phyloP scores from a whole-genome alignment of 2,329 filamentous ascomycete species.

The Dactylonectria macrodidyma region DNA sequence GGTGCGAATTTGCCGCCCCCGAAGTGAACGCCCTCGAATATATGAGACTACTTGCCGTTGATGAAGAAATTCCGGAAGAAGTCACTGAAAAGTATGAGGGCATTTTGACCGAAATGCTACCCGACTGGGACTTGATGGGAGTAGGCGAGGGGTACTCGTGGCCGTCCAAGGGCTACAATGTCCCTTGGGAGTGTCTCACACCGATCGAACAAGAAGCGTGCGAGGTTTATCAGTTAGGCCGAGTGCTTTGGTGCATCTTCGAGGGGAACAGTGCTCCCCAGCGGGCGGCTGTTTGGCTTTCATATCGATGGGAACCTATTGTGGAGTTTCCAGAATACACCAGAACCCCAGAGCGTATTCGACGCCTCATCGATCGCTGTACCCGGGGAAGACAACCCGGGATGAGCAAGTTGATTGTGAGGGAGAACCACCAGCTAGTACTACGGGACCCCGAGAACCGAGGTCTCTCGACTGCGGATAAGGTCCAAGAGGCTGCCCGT shows the following conservation, averaged over 20 bases:
- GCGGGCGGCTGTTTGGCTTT: constrained; percentile 70
- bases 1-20: constrained; percentile 73
- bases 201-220: constrained; percentile 68
- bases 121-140: constrained; percentile 60
- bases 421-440: constrained; percentile 63
- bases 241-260: constrained; percentile 74
- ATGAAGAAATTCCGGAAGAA: constrained; percentile 60
- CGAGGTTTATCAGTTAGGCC: constrained; percentile 74
- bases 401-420: constrained; percentile 61
- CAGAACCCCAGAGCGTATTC: constrained; percentile 62
- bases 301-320: constrained; percentile 69
- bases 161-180: constrained; percentile 67
- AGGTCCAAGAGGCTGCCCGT: constrained; percentile 56
- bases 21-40: constrained; percentile 74
- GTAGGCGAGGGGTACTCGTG: constrained; percentile 63
- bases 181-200: constrained; percentile 69
- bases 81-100: constrained; percentile 58
- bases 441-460: constrained; percentile 54
- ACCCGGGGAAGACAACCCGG: constrained; percentile 63
- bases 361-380: constrained; percentile 65
- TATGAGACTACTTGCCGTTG: constrained; percentile 66
- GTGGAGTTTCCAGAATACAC: constrained; percentile 70
- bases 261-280: constrained; percentile 73
- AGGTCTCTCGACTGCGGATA: constrained; percentile 53
- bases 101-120: constrained; percentile 61